phyloP scores from a whole-genome alignment of 306 rosid species.

The Prunus kanzakura region DNA sequence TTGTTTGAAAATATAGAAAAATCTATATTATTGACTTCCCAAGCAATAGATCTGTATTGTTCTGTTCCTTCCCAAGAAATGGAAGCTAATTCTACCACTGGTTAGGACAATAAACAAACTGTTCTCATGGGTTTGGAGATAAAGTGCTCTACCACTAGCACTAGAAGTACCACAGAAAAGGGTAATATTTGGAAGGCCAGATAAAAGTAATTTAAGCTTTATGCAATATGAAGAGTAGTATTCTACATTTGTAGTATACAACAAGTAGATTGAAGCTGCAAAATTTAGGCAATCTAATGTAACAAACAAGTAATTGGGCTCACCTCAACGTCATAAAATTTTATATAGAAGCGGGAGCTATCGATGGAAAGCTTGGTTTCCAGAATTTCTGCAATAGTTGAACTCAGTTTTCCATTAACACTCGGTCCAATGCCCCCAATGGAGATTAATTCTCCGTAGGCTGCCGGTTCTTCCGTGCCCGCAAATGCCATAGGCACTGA shows the following conservation, averaged over 20 bases:
- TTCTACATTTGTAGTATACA: not conserved
- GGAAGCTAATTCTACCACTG: no score
- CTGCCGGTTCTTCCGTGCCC: slow-evolving; percentile 92
- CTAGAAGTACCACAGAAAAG: not conserved
- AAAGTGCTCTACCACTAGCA: not conserved
- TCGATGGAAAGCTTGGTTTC: slow-evolving; percentile 78
- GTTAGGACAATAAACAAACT: not conserved
- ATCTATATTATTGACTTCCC: no score
- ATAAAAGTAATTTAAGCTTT: not conserved
- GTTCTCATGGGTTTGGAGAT: not conserved
- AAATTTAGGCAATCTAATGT: not conserved
- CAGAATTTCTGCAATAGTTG: slow-evolving; percentile 87
- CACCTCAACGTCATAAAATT: slow-evolving; percentile 81
- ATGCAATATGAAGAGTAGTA: not conserved
- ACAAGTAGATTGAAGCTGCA: not conserved
- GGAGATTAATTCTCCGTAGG: slow-evolving; percentile 86
- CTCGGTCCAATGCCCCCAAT: slow-evolving; percentile 81
- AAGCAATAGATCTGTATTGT: no score
- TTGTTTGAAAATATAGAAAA: no score
- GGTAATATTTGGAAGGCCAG: no score
- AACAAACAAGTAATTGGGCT: slow-evolving; percentile 7
- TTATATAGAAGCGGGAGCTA: slow-evolving; percentile 82
- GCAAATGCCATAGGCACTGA: slow-evolving; percentile 79
- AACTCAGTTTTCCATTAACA: slow-evolving; percentile 81
- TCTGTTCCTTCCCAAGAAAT: no score